phyloP scores from a whole-genome alignment of 805 yeast species.

The Wickerhamomyces sydowiorum region DNA sequence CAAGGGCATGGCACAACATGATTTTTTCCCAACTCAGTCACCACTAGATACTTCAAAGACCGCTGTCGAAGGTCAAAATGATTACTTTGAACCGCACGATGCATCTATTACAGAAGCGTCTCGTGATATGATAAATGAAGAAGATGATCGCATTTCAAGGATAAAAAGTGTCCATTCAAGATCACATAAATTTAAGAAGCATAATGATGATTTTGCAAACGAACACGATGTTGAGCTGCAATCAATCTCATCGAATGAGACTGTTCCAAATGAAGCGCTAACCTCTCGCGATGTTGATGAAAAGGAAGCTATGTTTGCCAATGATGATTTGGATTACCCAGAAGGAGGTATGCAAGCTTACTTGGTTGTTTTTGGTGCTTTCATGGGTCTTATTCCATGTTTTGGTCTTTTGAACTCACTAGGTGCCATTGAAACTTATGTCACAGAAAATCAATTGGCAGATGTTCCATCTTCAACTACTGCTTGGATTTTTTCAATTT shows the following conservation, averaged over 20 bases:
- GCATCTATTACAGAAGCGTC: neutral
- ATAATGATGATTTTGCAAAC: neutral
- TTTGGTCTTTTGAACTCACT: conserved; percentile 50
- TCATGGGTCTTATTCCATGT: conserved; percentile 44
- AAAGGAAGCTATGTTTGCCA: conserved; percentile 4
- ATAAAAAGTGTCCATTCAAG: neutral
- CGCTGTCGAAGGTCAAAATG: neutral
- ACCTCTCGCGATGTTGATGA: neutral
- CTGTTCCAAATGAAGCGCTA: neutral
- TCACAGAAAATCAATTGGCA: conserved; percentile 45
- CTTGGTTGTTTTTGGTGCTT: conserved; percentile 47
- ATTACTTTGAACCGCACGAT: neutral
- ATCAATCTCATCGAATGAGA: neutral
- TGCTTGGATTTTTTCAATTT: conserved; percentile 57
- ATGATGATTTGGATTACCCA: conserved; percentile 28
- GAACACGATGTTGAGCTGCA: neutral
- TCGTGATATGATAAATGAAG: neutral
- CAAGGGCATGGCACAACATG: neutral
- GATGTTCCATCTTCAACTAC: conserved; percentile 36
- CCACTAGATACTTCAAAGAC: neutral
- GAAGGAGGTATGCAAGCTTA: conserved; percentile 55
- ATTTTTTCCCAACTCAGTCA: neutral
- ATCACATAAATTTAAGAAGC: neutral
- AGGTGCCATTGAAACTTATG: conserved; percentile 55
- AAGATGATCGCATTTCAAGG: neutral